Evolutionary conservation across 768 basidiomycete species (phyloP), one percentile per base, ranked within the genome.

Genomic region (Pisolithus albus): DNA sequence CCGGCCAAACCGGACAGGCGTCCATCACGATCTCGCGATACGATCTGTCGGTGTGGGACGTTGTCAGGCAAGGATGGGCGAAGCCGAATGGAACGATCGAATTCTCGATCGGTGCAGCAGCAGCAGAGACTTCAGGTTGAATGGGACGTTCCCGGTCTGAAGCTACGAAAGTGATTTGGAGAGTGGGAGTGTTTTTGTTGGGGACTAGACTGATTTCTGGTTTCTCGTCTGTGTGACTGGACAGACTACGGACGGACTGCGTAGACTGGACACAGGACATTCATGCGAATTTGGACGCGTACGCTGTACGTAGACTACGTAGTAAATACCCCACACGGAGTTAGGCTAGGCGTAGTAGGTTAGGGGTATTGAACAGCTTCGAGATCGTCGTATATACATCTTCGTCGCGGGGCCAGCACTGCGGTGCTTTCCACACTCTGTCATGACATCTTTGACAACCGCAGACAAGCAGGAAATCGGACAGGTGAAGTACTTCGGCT

Each of bases 11-110:
- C 23, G 64, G 64, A 52, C 64, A 54, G 7, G 80, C 82, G 2
- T 74, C 70, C 6, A 74, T 90, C 57, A 75, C 72, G 7, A 70
- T 90, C 30, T 82, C 86, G 13, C 73, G 84, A 34, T 82, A 87
- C 58, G 83, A 86, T 56, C 59, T 88, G 58, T 84, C 81, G 19
- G 75, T 88, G 50, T 92, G 88, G 91, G 86, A 92, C 64, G 78
- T 77, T 1, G 76, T 67, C 9, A 71, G 73, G 23, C 90, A 92
- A 65, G 81, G 84, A 3, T 92, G 91, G 89, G 71, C 72, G 54
- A 80, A 77, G 56, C 88, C 90, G 1, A 59, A 67, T 2, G 89
- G 88, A 1, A 72, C 62, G 39, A 82, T 87, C 59, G 69, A 68
- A 19, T 74, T 92, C 46, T 76, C 79, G 5, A 68, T 89, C 37